Base-by-base conservation (phyloP, 2,329 filamentous ascomycete species). In the Trichoderma sp. region DNA sequence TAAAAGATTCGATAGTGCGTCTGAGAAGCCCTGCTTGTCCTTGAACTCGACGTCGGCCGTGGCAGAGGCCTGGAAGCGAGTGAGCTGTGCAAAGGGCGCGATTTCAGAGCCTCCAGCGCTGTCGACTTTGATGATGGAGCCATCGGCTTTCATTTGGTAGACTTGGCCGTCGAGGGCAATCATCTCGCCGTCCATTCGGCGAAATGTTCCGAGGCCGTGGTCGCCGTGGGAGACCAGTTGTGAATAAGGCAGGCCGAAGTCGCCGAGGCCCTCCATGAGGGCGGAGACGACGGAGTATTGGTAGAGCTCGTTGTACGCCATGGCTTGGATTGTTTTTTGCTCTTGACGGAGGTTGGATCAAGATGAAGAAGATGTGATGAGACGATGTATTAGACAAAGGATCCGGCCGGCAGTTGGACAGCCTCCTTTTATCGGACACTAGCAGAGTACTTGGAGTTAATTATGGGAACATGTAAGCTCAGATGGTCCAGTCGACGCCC, bases 71-170 rank as follows among this genome's bases (percentile, higher is more conserved):
- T 26, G 64, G 8, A 66, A 66, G n/a, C 28, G 54, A 2, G 64
- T 66, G 13, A 66, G 39, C 64, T 59, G 58, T 21, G 64, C 64
- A 13, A 66, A 66, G 10, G 64, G 64, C 5, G 64, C 64, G 1
- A 58, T 26, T 2, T 66, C 54, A 0, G 37, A 11, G n/a, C 52
- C 37, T 3, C 5, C 43, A 4, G 64, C 49, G 14, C 13, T 34
- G 30, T 66, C 64, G 14, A 66, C 37, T 5, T 39, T 34, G 3
- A 66, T 43, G 28, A 66, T 59, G 16, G 64, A 59, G 28, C 64
- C 64, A n/a, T 66, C 64, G 1, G 64, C 34, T 6, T 66, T 66
- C 64, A 66, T 66, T 39, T 66, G 64, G 24, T 66, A 66, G 39
- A 59, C 54, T 13, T 51, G 11, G 18, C 14, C n/a, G 21, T 66